Evolutionary conservation across 495 filamentous ascomycete genomes (phyloP).

Genomic region (Lophiostoma macrostomum): DNA sequence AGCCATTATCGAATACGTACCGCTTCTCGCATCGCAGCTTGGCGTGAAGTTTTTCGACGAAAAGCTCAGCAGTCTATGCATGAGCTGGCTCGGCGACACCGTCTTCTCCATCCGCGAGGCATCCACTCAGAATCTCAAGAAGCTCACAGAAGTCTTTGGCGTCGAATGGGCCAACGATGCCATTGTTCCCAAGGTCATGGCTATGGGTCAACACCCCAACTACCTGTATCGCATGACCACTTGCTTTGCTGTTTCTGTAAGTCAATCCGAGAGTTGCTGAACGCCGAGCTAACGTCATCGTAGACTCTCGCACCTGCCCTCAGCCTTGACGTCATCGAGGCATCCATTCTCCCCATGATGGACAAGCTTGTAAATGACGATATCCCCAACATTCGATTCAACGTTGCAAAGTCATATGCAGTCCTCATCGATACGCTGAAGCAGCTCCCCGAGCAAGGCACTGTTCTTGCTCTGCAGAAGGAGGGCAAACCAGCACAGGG

Average conservation of each 20-base stretch:
- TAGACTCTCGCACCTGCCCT: constrained; percentile 93
- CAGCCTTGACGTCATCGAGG: constrained; percentile 84
- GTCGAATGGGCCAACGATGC: constrained; percentile 97
- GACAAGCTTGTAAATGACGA: constrained; percentile 88
- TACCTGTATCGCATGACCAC: constrained; percentile 99
- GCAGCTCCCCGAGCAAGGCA: constrained; percentile 83
- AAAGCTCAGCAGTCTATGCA: constrained; percentile 90
- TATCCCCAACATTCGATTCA: constrained; percentile 99
- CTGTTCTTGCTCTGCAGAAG: constrained; percentile 79
- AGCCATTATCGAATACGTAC: constrained; percentile 99
- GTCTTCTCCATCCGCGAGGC: constrained; percentile 98
- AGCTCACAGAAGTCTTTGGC: constrained; percentile 96
- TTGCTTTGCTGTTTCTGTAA: constrained; percentile 94
- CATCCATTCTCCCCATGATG: constrained; percentile 91
- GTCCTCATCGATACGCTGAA: constrained; percentile 84
- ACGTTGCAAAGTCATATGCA: constrained; percentile 95
- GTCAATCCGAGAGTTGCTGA: constrained; percentile 37
- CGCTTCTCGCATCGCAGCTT: constrained; percentile 89
- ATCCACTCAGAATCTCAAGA: constrained; percentile 93
- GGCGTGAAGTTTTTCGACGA: constrained; percentile 98
- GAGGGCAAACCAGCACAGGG: constrained; percentile 55
- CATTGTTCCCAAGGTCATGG: constrained; percentile 97
- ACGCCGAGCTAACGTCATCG: constrained; percentile 36
- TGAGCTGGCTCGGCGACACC: constrained; percentile 99
- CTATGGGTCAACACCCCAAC: constrained; percentile 95